phyloP scores from a whole-genome alignment of 768 basidiomycete species.

The Macrolepiota dolichaula region DNA sequence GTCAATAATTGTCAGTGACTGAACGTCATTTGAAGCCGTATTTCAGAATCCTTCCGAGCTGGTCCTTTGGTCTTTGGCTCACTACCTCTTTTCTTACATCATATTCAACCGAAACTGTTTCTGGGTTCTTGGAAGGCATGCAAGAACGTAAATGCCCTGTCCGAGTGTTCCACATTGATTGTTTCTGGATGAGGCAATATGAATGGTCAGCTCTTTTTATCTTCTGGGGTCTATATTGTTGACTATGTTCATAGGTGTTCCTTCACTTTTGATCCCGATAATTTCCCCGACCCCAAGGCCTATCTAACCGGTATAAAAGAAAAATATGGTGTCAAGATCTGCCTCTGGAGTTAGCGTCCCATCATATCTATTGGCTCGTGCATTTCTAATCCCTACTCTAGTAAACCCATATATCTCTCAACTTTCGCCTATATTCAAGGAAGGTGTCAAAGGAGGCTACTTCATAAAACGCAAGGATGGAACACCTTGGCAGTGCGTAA shows the following conservation, averaged over 20 bases:
- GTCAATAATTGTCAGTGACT: constrained; percentile 8
- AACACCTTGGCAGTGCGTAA: constrained; percentile 60
- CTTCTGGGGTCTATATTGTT: constrained; percentile 8
- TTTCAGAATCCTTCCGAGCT: constrained; percentile 58
- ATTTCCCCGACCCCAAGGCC: constrained; percentile 69
- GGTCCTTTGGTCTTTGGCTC: constrained; percentile 79
- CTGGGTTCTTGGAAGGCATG: constrained; percentile 71
- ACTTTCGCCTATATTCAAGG: constrained; percentile 64
- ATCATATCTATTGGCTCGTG: neutral
- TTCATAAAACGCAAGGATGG: constrained; percentile 70
- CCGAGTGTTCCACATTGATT: constrained; percentile 74
- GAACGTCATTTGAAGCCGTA: constrained; percentile 18
- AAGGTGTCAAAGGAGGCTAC: constrained; percentile 63
- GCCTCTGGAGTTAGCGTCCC: constrained; percentile 57
- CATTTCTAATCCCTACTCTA: constrained; percentile 17
- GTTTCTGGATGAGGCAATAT: constrained; percentile 75
- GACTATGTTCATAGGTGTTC: constrained; percentile 49
- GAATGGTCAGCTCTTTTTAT: constrained; percentile 47
- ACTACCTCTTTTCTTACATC: constrained; percentile 75
- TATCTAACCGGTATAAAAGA: constrained; percentile 59
- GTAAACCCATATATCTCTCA: constrained; percentile 78
- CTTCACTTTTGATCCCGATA: constrained; percentile 74
- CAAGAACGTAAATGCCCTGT: constrained; percentile 56
- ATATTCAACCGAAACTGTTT: constrained; percentile 66
- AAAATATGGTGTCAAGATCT: constrained; percentile 67